Conservation (phyloP, 2,329 filamentous ascomycete species). For the Cytospora leucostoma region DNA sequence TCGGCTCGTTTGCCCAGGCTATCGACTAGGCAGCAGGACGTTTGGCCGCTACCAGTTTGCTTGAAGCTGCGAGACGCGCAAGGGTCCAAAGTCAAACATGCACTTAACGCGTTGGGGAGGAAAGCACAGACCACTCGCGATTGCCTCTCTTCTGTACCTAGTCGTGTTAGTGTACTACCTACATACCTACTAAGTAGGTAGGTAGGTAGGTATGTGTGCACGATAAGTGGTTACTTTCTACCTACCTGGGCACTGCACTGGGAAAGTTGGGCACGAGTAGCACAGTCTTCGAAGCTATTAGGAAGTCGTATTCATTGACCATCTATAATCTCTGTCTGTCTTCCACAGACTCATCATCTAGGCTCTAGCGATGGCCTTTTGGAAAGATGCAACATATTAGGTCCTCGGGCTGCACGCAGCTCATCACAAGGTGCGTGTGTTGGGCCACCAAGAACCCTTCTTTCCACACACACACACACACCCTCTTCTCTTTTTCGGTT, state of each 20-base stretch:
- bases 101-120: conserved; percentile 5
- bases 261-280: not conserved
- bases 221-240: not conserved
- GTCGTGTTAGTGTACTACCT: too few species aligned
- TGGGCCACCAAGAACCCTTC: not conserved
- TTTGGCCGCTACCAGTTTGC: not conserved
- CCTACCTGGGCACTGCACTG: too few species aligned
- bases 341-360: conserved; percentile 7
- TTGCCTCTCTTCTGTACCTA: not conserved
- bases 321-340: conserved; percentile 12
- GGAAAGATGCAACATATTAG: conserved; percentile 8
- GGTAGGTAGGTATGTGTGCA: not conserved
- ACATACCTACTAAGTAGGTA: too few species aligned
- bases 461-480: not conserved
- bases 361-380: conserved; percentile 16
- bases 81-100: conserved; percentile 7
- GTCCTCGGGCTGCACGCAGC: not conserved
- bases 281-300: not conserved
- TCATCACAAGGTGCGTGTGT: not conserved
- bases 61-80: conserved; percentile 6
- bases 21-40: not conserved
- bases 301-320: conserved; percentile 14
- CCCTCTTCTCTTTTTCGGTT: not conserved
- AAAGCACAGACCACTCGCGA: conserved; percentile 6
- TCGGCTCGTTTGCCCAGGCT: not conserved